A percentile compares a stretch with the other conserved stretches of the same genome.
Evolutionary conservation across 2,329 filamentous ascomycete genomes (phyloP).

Genomic region (Macroventuria anomochaeta): DNA sequence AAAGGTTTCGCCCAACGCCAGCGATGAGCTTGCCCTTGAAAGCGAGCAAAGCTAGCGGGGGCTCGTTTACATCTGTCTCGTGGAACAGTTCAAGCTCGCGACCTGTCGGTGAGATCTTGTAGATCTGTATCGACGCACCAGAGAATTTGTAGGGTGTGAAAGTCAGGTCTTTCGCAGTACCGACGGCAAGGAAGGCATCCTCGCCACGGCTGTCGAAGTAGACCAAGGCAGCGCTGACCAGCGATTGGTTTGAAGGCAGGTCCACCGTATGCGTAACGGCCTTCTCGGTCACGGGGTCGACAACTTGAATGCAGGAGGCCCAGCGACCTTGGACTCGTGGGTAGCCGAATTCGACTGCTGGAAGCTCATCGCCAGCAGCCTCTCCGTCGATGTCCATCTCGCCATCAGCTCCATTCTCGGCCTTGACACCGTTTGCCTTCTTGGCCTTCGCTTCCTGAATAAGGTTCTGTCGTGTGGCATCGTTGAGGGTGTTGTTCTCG

Average conservation of each 20-base stretch:
- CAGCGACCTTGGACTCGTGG: slow-evolving; percentile 83
- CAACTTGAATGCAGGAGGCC: slow-evolving; percentile 92
- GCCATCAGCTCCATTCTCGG: slow-evolving; percentile 48
- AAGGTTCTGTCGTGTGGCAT: slow-evolving; percentile 76
- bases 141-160: slow-evolving; percentile 74
- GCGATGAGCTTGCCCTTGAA: slow-evolving; percentile 91
- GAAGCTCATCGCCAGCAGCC: slow-evolving; percentile 60
- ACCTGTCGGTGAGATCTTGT: slow-evolving; percentile 87
- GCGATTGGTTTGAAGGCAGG: slow-evolving; percentile 87
- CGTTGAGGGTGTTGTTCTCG: slow-evolving; percentile 88
- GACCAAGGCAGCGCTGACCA: slow-evolving; percentile 83
- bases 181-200: slow-evolving; percentile 90
- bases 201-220: slow-evolving; percentile 83
- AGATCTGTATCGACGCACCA: slow-evolving; percentile 88
- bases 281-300: slow-evolving; percentile 79
- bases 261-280: slow-evolving; percentile 78
- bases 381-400: slow-evolving; percentile 30
- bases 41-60: slow-evolving; percentile 84
- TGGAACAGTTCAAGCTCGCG: slow-evolving; percentile 91
- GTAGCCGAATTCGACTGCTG: slow-evolving; percentile 86
- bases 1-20: slow-evolving; percentile 82
- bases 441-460: slow-evolving; percentile 67
- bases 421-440: slow-evolving; percentile 29
- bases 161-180: slow-evolving; percentile 88
- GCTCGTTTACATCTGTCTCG: slow-evolving; percentile 90